Base-by-base conservation (phyloP, 2,329 filamentous ascomycete genomes). In the Biscogniauxia marginata region DNA sequence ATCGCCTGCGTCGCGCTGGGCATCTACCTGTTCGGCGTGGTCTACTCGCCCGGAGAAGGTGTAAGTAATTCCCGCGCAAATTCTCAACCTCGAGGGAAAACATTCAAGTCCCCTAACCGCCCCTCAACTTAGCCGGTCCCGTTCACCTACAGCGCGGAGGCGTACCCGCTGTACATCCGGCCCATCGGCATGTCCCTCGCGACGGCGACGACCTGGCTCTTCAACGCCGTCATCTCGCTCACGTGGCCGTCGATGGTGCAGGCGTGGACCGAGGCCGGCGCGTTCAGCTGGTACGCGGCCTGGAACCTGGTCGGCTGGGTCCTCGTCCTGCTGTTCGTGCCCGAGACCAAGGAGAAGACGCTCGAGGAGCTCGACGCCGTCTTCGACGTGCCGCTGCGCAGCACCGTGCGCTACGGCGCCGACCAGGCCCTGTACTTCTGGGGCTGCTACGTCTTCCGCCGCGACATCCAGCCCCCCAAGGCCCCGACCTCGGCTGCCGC, bases 131-230 rank as follows among this genome's bases (percentile, higher is more conserved):
- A 67, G 67, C 77, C 76, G 5, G 84, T 87, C 0, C 84, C 85
- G 0, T 88, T 87, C 65, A 87, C 84, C 0, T 88, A 88, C 67
- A 86, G 83, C 0, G 85, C 85, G 19, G 85, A 88, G 68, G 85
- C 84, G 1, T 88, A 87, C 65, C 85, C 85, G 4, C 73, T 87
- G 2, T 85, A 86, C 59, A 80, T 87, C 44, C 81, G 85, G 16
- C 77, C 82, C 2, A 75, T 85, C 50, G 84, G 84, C 44, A 87
- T 87, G 84, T 81, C 82, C 1, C 72, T 86, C 0, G 79, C 80
- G 0, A 82, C 79, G 1, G 79, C 79, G 0, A 82, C 79, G 1
- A 80, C 77, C 0, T 82, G 79, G 78, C 62, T 71, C 50, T 73
- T 74, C 60, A 70, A 71, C 50, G 61, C 67, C 24, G 65, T 71